These are phyloP conservation scores for Gyrodon lividus DNA, from an alignment of 768 basidiomycete genomes.

Conservation along the genomic window DNA sequence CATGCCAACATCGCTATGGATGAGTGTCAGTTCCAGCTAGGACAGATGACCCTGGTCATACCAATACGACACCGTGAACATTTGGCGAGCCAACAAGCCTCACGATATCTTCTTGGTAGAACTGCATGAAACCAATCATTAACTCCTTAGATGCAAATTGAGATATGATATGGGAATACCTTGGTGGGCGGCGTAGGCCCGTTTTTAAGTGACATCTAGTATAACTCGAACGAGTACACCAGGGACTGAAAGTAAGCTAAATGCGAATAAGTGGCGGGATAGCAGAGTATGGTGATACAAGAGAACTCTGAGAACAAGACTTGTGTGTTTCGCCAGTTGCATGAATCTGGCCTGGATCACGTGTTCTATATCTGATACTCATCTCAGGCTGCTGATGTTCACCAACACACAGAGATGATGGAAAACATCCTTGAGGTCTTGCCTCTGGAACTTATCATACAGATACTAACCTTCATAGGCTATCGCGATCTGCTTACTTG, in stretches of 20 bases:
- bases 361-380: background rate
- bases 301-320: background rate
- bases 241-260: background rate
- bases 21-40: slow-evolving; percentile 7
- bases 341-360: background rate
- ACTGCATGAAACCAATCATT: slow-evolving; percentile 34
- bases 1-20: slow-evolving; percentile 84
- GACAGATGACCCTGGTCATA: slow-evolving; percentile 30
- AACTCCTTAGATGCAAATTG: background rate
- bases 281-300: background rate
- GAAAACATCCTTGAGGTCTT: slow-evolving; percentile 14
- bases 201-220: slow-evolving; percentile 27
- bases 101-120: slow-evolving; percentile 70
- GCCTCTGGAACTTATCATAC: slow-evolving; percentile 26
- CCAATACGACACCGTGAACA: slow-evolving; percentile 64
- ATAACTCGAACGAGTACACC: background rate
- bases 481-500: slow-evolving; percentile 30
- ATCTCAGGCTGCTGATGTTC: background rate
- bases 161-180: slow-evolving; percentile 16
- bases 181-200: slow-evolving; percentile 31
- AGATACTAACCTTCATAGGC: slow-evolving; percentile 18
- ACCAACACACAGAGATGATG: background rate
- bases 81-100: slow-evolving; percentile 41
- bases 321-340: too few species aligned
- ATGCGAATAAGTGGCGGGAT: background rate